Evolutionary conservation across 352 stramenopile species (phyloP), one percentile per base, ranked within the genome.

Genomic region (Phytophthora meadii): DNA sequence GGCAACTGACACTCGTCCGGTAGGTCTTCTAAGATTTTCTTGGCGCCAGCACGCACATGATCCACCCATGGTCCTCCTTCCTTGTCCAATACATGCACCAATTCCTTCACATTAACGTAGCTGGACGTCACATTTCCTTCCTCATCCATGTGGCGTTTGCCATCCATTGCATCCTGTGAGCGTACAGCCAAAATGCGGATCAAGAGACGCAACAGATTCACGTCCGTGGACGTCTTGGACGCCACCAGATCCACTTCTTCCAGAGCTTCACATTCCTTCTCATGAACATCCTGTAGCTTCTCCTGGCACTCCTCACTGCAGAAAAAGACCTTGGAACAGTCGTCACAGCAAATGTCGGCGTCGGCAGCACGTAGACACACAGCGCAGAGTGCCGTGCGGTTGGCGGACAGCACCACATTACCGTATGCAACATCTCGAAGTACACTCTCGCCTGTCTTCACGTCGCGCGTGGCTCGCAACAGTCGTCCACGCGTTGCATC

Each of bases 281-380:
- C 75, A 41, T 84, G 77, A 17, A 87, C 59, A 2, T 61, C 41
- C 11, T 79, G 57, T 40, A 87, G 52, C 36, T 39, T 48, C 11
- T 72, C 61, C 24, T 58, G 72, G 41, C 77, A 87, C 24, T 57
- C 44, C 8, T 82, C 71, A 41, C 77, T 81, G 65, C 77, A 85
- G 65, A 82, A 85, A 54, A 78, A 77, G 1, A 83, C 74, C 39
- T 71, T 56, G 42, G 55, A 74, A 58, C 77, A 86, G 58, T 86
- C 77, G 55, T 86, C 77, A 52, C 77, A 86, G 69, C 72, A 82
- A 42, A 82, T 51, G 52, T 86, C 77, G 24, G 77, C 68, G 42
- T 83, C 77, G 10, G 74, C 74, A 27, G 56, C 48, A 14, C 57
- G 54, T 7, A 80, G 65, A 64, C 77, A 86, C 48, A 79, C 71